Conservation (phyloP, 2,329 filamentous ascomycete species). For the Aspergillus fijiensis region DNA sequence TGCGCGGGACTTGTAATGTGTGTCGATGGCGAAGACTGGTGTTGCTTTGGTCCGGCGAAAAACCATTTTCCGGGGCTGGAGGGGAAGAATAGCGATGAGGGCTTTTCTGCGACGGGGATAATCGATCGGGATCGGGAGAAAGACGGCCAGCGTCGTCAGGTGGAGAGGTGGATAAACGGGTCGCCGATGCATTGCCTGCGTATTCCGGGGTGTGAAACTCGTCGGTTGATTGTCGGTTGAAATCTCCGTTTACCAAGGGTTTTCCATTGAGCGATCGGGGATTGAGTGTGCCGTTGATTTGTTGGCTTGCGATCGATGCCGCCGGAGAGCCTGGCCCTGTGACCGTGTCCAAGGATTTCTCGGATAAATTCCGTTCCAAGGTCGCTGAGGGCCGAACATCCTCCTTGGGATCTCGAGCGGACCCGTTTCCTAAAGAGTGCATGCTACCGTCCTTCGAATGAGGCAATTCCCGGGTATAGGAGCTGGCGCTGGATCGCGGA, state of each 20-base stretch:
- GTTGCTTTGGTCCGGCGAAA: slow-evolving; percentile 55
- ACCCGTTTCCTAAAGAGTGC: slow-evolving; percentile 48
- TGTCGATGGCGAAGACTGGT: slow-evolving; percentile 74
- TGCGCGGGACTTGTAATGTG: slow-evolving; percentile 81
- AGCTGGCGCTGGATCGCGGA: slow-evolving; percentile 50
- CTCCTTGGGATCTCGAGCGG: slow-evolving; percentile 34
- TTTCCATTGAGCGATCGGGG: slow-evolving; percentile 29
- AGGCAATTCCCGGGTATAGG: slow-evolving; percentile 43
- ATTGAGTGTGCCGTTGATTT: slow-evolving; percentile 28
- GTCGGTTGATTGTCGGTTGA: slow-evolving; percentile 31
- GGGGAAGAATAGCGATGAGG: slow-evolving; percentile 43
- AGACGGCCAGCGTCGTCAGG: slow-evolving; percentile 33
- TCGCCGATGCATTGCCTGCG: slow-evolving; percentile 29
- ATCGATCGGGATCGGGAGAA: slow-evolving; percentile 32
- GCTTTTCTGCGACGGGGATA: slow-evolving; percentile 28
- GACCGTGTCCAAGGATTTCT: slow-evolving; percentile 30
- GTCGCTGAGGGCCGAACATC: slow-evolving; percentile 28
- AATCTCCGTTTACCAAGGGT: slow-evolving; percentile 34
- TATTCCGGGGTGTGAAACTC: slow-evolving; percentile 30
- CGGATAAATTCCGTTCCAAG: slow-evolving; percentile 26
- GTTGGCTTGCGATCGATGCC: slow-evolving; percentile 26
- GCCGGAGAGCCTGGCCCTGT: slow-evolving; percentile 28
- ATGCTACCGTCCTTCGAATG: slow-evolving; percentile 47
- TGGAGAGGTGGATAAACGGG: slow-evolving; percentile 35
- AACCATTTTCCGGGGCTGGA: slow-evolving; percentile 57